phyloP scores from a whole-genome alignment of 768 basidiomycete genomes.

The Xerocomellus amylosporus region DNA sequence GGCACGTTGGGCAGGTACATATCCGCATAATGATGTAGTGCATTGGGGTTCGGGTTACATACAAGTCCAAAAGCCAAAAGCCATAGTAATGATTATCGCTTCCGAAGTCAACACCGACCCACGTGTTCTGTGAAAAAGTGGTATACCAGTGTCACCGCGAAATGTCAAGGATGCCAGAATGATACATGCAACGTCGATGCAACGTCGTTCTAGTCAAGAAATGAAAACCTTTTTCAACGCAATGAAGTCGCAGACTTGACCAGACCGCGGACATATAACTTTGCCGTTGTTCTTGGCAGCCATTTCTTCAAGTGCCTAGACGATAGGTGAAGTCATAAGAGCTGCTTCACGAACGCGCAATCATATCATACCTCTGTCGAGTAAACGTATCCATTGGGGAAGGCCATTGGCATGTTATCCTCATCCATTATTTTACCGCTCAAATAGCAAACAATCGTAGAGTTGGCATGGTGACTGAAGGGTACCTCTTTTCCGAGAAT shows the following conservation, averaged over 20 bases:
- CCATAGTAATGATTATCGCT: constrained; percentile 18
- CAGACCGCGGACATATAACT: constrained; percentile 83
- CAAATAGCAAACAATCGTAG: constrained; percentile 89
- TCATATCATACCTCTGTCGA: constrained; percentile 72
- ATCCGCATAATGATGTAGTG: constrained; percentile 5
- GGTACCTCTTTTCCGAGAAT: constrained; percentile 84
- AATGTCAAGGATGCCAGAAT: neutral
- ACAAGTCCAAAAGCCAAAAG: constrained; percentile 10
- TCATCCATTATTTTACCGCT: constrained; percentile 95
- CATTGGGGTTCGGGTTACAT: constrained; percentile 18
- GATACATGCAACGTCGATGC: neutral
- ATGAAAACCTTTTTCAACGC: constrained; percentile 88
- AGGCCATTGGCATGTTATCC: constrained; percentile 88
- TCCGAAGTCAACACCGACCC: constrained; percentile 15
- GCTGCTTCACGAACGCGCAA: neutral
- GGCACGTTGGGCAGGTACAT: constrained; percentile 24
- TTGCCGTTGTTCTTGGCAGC: constrained; percentile 71
- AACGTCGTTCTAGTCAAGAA: constrained; percentile 35
- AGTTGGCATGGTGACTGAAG: constrained; percentile 90
- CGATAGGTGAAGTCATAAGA: constrained; percentile 10
- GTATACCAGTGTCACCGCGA: neutral
- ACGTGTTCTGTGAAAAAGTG: constrained; percentile 11
- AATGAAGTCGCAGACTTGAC: constrained; percentile 57
- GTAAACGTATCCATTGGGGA: constrained; percentile 90
- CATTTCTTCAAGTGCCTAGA: constrained; percentile 86